Evolutionary conservation across 805 yeast genomes (phyloP), one percentile per base, ranked within the genome.

Genomic region (Zygoascus tannicola): DNA sequence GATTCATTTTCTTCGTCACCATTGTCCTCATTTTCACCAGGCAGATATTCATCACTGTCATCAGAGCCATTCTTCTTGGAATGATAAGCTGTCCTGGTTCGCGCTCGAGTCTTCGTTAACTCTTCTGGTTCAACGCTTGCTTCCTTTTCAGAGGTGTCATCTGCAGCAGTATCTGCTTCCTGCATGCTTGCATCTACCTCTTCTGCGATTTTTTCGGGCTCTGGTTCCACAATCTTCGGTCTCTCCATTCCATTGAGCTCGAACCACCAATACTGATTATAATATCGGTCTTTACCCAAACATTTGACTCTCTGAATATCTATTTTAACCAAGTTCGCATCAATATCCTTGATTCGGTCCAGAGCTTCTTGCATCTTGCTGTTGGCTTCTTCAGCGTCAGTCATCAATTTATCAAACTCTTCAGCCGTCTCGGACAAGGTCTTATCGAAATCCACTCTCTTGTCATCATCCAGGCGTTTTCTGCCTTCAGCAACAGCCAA

Each of bases 181-280:
- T 65, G 71, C 5, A 56, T 67, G 10, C 63, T 65, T 4, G 56
- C 66, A 0, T 64, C 69, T 1, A 67, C 75, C 3, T 61, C 33
- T 32, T 46, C 38, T 3, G 21, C 45, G 8, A 22, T 32, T 16
- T 50, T 44, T 4, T 37, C 42, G 4, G 41, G 21, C 12, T 28
- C 35, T 3, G 34, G 16, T 15, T 38, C 26, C 7, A 22, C 39
- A 10, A 38, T 22, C 26, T 26, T 40, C 14, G 32, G 28, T n/a
- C 46, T 36, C 39, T 46, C 48, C 39, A 86, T 68, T 0, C 97
- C 98, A 56, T 82, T 81, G 50, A 72, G 71, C 56, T 90, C 97
- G 57, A 87, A 78, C 95, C 95, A 92, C 94, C 95, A 92, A 60
- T 90, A 92, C 51, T 88, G 70, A 65, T 92, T 92, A 60, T 70